Percentiles rank a stretch among this genome's conserved stretches.
Evolutionary conservation across 1,284 basidiomycete genomes (phyloP).

Genomic region (Pseudozyma sp.): DNA sequence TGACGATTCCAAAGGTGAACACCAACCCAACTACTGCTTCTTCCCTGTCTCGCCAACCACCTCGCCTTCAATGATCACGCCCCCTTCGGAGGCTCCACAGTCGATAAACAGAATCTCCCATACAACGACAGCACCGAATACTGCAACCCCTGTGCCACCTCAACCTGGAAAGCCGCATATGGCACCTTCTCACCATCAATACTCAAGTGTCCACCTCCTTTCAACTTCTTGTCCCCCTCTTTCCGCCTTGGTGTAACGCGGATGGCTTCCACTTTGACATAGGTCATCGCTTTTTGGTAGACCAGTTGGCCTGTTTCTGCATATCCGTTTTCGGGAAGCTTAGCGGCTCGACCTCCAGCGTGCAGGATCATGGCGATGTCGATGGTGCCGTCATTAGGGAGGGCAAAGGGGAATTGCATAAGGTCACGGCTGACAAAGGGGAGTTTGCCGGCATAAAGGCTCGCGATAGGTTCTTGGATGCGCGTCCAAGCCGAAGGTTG

Average conservation of each 20-base stretch:
- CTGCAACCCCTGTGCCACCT: constrained; percentile 72
- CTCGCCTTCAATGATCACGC: background rate
- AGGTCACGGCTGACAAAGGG: constrained; percentile 65
- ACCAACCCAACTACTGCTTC: too few species aligned
- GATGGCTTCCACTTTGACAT: constrained; percentile 64
- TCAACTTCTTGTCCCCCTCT: constrained; percentile 50
- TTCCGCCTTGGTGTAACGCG: constrained; percentile 58
- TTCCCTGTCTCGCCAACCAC: too few species aligned
- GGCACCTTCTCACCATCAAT: constrained; percentile 88
- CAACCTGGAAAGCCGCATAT: constrained; percentile 84
- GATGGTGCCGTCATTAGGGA: constrained; percentile 58
- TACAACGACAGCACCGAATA: constrained; percentile 49
- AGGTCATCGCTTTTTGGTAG: constrained; percentile 54
- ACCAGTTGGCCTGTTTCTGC: constrained; percentile 60
- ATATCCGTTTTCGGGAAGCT: constrained; percentile 51
- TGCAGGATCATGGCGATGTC: constrained; percentile 60
- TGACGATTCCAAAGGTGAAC: too few species aligned
- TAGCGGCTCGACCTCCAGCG: constrained; percentile 52
- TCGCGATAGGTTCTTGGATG: constrained; percentile 50
- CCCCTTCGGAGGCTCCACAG: constrained; percentile 36
- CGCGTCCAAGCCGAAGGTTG: constrained; percentile 42
- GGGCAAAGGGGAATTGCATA: constrained; percentile 66
- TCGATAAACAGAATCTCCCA: constrained; percentile 43
- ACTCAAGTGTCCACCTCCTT: constrained; percentile 46
- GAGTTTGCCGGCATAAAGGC: constrained; percentile 65